These are phyloP conservation scores for Aegilops speltoides DNA, from an alignment of 176 grass and related monocot species.

Conservation along the genomic window DNA sequence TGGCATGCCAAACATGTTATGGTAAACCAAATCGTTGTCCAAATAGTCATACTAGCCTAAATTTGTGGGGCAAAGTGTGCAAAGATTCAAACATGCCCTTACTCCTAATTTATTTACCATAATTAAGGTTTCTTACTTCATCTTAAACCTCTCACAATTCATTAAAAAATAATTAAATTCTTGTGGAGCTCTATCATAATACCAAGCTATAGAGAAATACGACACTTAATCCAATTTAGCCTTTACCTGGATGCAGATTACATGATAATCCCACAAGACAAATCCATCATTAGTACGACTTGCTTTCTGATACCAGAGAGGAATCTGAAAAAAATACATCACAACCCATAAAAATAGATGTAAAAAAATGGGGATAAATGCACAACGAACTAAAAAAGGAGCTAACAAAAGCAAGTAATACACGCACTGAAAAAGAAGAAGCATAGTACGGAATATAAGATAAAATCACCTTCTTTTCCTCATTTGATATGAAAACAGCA, in stretches of 20 bases:
- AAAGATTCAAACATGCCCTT: background rate
- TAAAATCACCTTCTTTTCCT: slow-evolving; percentile 56
- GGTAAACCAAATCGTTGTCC: background rate
- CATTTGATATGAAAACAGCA: slow-evolving; percentile 87
- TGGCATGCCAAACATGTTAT: background rate
- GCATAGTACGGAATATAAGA: background rate
- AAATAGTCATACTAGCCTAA: background rate
- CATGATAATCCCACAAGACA: slow-evolving; percentile 95
- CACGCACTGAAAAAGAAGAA: background rate
- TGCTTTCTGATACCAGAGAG: slow-evolving; percentile 90
- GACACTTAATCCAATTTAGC: background rate
- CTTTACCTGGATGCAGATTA: slow-evolving; percentile 85
- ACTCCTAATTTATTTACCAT: background rate
- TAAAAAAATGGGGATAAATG: background rate
- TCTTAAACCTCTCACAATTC: background rate
- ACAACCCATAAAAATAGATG: background rate
- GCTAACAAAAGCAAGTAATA: background rate
- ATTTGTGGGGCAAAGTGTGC: background rate
- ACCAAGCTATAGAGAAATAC: background rate
- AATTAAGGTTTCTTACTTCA: background rate
- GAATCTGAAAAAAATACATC: slow-evolving; percentile 50
- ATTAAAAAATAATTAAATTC: background rate
- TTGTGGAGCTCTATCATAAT: background rate
- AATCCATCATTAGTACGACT: slow-evolving; percentile 55
- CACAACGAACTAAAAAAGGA: background rate